These are phyloP conservation scores for Terana coerulea DNA, from an alignment of 768 basidiomycete genomes.

Conservation along the genomic window DNA sequence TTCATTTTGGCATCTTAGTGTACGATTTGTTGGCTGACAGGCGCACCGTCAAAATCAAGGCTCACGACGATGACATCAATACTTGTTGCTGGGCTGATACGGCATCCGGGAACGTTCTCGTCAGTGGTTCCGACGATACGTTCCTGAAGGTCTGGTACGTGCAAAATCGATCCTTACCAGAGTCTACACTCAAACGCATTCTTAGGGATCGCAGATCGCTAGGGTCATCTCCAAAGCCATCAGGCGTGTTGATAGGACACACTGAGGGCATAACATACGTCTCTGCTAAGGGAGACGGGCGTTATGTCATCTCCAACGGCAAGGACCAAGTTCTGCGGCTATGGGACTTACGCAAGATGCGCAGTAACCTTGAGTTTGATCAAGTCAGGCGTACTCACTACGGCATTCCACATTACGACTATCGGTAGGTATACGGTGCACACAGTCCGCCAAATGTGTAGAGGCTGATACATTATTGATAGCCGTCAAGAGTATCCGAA, in stretches of 20 bases:
- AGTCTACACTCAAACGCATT: not conserved
- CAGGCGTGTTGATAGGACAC: conserved; percentile 91
- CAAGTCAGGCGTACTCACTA: conserved; percentile 44
- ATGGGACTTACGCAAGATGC: conserved; percentile 96
- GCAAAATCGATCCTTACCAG: too few relatives aligned
- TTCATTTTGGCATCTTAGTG: conserved; percentile 42
- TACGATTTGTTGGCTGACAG: conserved; percentile 84
- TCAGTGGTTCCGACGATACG: conserved; percentile 93
- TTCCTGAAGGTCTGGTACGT: conserved; percentile 93
- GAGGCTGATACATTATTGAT: conserved; percentile 1
- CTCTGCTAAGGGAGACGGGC: conserved; percentile 92
- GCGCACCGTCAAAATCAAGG: conserved; percentile 80
- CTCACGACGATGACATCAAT: conserved; percentile 90
- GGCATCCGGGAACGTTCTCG: conserved; percentile 86
- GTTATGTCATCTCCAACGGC: conserved; percentile 92
- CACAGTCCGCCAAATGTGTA: conserved; percentile 1
- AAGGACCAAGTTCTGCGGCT: conserved; percentile 91
- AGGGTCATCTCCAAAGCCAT: conserved; percentile 60
- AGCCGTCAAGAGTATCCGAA: conserved; percentile 68
- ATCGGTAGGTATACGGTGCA: conserved; percentile 52
- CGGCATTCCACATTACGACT: conserved; percentile 68
- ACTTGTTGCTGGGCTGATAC: conserved; percentile 96
- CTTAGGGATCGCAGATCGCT: conserved; percentile 51
- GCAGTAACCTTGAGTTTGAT: conserved; percentile 66
- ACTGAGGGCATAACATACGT: conserved; percentile 96